Percentiles rank a stretch among this genome's conserved stretches.
phyloP scores from a whole-genome alignment of 2,329 filamentous ascomycete species.

The Scleromitrula shiraiana region DNA sequence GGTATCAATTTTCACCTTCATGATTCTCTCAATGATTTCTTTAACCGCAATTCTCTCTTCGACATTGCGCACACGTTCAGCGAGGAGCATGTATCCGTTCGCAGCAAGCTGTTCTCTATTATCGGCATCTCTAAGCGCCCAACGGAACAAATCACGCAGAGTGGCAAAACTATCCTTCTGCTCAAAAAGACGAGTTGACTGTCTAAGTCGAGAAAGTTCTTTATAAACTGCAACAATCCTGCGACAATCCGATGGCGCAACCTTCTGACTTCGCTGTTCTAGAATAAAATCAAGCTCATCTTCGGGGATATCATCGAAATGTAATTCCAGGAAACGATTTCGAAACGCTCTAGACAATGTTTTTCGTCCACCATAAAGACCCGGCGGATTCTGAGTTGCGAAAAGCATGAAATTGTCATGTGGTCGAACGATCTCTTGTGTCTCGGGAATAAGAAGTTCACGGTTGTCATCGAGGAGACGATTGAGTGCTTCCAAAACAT shows the following conservation, averaged over 20 bases:
- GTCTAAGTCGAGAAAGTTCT: conserved; percentile 80
- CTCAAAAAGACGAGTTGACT: conserved; percentile 87
- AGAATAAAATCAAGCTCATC: conserved; percentile 88
- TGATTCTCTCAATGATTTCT: conserved; percentile 77
- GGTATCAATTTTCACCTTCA: conserved; percentile 77
- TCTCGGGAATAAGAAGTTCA: conserved; percentile 92
- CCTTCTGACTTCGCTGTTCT: conserved; percentile 74
- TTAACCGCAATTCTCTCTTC: conserved; percentile 83
- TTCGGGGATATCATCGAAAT: conserved; percentile 97
- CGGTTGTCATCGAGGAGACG: conserved; percentile 92
- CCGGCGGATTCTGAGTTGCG: conserved; percentile 93
- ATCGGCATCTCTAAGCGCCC: conserved; percentile 80
- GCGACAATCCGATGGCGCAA: conserved; percentile 83
- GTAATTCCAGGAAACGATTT: conserved; percentile 92
- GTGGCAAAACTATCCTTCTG: conserved; percentile 97
- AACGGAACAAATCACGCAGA: conserved; percentile 88
- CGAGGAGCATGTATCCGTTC: conserved; percentile 94
- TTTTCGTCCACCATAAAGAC: conserved; percentile 91
- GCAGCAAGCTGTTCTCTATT: conserved; percentile 80
- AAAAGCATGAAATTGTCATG: conserved; percentile 97
- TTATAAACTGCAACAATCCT: conserved; percentile 91
- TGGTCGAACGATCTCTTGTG: conserved; percentile 85
- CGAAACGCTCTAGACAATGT: conserved; percentile 88
- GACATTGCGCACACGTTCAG: conserved; percentile 84
- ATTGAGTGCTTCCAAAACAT: conserved; percentile 94